These are phyloP conservation scores for Pyrenophora tritici-repentis DNA, from an alignment of 2,329 filamentous ascomycete species.

Conservation along the genomic window DNA sequence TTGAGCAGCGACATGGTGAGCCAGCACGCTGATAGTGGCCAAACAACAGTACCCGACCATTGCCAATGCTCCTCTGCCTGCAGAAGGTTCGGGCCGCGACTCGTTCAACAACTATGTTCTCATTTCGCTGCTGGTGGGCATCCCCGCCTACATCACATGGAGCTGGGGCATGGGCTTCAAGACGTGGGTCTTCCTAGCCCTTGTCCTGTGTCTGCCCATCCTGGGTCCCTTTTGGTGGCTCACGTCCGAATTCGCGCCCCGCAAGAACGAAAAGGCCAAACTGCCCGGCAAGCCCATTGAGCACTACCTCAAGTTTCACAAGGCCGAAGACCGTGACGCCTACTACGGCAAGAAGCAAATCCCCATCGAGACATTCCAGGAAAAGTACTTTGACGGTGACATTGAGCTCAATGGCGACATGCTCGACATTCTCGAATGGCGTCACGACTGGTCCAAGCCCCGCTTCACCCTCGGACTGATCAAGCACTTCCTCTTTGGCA, in stretches of 20 bases:
- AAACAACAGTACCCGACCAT: slow-evolving; percentile 75
- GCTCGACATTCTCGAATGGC: slow-evolving; percentile 87
- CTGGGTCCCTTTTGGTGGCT: slow-evolving; percentile 81
- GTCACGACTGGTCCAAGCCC: slow-evolving; percentile 97
- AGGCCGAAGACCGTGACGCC: slow-evolving; percentile 62
- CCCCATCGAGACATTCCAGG: slow-evolving; percentile 90
- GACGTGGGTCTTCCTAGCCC: slow-evolving; percentile 83
- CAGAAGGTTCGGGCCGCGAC: slow-evolving; percentile 82
- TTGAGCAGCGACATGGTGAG: slow-evolving; percentile 29
- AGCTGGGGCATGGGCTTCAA: slow-evolving; percentile 83
- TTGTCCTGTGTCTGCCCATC: slow-evolving; percentile 79
- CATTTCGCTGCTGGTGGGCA: slow-evolving; percentile 67
- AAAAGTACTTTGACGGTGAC: slow-evolving; percentile 96
- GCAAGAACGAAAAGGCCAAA: slow-evolving; percentile 90
- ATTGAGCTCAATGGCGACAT: slow-evolving; percentile 95
- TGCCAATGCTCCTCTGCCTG: slow-evolving; percentile 91
- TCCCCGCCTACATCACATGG: slow-evolving; percentile 82
- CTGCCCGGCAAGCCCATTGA: slow-evolving; percentile 86
- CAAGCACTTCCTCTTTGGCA: slow-evolving; percentile 84
- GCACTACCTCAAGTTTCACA: slow-evolving; percentile 85
- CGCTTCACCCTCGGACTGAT: slow-evolving; percentile 84
- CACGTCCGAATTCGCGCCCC: slow-evolving; percentile 78
- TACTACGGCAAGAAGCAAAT: slow-evolving; percentile 81
- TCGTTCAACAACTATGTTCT: slow-evolving; percentile 85
- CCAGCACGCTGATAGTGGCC: slow-evolving; percentile 32